Percentiles rank a stretch among this genome's conserved stretches.
These are phyloP conservation scores for Mucor saturninus DNA, from an alignment of 371 early-diverging fungal genomes.

Conservation along the genomic window DNA sequence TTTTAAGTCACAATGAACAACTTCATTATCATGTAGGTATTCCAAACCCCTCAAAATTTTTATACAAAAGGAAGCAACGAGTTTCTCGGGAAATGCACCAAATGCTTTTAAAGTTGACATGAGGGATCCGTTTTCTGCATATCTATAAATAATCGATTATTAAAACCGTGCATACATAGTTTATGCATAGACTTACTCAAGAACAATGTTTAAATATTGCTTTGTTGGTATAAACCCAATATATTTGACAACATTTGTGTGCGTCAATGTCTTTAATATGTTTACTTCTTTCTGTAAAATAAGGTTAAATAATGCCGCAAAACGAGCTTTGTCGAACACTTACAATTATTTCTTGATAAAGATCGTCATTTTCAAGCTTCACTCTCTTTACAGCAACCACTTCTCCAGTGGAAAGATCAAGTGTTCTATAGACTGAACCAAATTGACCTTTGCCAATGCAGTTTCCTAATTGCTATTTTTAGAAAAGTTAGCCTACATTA, in stretches of 20 bases:
- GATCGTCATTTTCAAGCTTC: conserved; percentile 66
- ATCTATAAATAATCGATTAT: conserved; percentile 48
- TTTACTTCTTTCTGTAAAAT: conserved; percentile 67
- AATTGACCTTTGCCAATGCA: conserved; percentile 94
- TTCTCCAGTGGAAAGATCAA: conserved; percentile 86
- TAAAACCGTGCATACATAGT: background rate
- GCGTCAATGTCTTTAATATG: conserved; percentile 71
- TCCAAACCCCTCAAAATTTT: conserved; percentile 90
- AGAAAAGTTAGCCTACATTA: background rate
- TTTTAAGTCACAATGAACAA: conserved; percentile 97
- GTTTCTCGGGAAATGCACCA: conserved; percentile 90
- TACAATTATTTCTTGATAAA: conserved; percentile 60
- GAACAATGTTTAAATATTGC: conserved; percentile 78
- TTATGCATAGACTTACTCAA: conserved; percentile 69
- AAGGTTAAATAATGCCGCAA: background rate
- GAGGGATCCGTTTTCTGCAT: conserved; percentile 95
- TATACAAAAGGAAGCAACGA: conserved; percentile 89
- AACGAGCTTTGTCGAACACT: background rate
- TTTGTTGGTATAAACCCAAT: conserved; percentile 80
- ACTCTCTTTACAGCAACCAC: conserved; percentile 90
- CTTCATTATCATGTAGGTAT: conserved; percentile 90
- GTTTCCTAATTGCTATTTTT: conserved; percentile 77
- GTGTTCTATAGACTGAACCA: conserved; percentile 84
- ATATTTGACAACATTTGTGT: conserved; percentile 89
- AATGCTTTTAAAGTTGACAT: conserved; percentile 88